Base-by-base conservation (phyloP, 352 stramenopile genomes). In the Globisporangium radiosum region DNA sequence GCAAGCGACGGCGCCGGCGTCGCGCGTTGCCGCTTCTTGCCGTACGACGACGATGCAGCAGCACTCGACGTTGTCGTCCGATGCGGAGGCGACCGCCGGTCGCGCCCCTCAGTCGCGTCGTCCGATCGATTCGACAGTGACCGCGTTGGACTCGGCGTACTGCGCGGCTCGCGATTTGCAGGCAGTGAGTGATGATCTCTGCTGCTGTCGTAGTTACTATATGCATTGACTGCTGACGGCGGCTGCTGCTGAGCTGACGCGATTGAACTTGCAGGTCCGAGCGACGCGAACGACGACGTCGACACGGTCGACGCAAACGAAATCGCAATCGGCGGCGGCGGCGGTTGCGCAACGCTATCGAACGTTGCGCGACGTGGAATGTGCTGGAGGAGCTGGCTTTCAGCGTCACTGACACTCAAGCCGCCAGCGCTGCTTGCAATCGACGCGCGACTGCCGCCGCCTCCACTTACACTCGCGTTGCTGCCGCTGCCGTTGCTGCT, bases 1-100 rank as follows among this genome's bases (percentile, higher is more conserved):
- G 70, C 69, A 9, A 80, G 52, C 17, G 72, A 80, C 13, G 72
- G 72, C 45, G 72, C 72, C 25, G 75, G 75, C 6, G 71, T 65
- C 37, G 70, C 64, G 7, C 74, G 72, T 38, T 73, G 65, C 11
- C 76, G 66, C 54, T 87, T 86, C 54, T 81, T 82, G 33, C 70
- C 62, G 51, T 61, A 47, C n/a, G 55, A 60, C 55, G 45, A 33
- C 25, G 25, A 33, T 33, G 25, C 25, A 33, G 25, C 25, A 33
- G 25, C n/a, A 37, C n/a, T 36, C 25, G 25, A 33, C 25, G 37
- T 38, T 5, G 14, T 6, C n/a, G 25, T 33, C 15, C 54, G 39
- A 6, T 11, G 42, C 44, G 56, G 47, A n/a, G 56, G 47, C 5
- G 56, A 61, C 13, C 56, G 47, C 25, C 25, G 37, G 45, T 51